Base-by-base conservation (phyloP, 495 filamentous ascomycete species). In the Entonaema liquescens region DNA sequence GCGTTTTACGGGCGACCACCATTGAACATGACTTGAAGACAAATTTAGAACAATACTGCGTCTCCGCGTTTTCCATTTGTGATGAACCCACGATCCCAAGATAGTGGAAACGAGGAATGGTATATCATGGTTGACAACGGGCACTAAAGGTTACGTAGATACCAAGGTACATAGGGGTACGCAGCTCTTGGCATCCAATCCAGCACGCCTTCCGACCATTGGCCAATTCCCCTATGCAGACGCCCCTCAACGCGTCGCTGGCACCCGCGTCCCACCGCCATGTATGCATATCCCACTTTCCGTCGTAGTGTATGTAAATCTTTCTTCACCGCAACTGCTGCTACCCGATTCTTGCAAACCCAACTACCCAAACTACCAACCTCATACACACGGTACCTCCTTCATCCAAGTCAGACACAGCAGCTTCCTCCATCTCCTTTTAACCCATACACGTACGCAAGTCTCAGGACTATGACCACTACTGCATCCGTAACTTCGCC, bases 391-490 rank as follows among this genome's bases (percentile, higher is more conserved):
- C n/a, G n/a, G n/a, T n/a, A n/a, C n/a, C n/a, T n/a, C n/a, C n/a
- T n/a, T n/a, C 54, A 5, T 21, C 52, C 13, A 33, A 36, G 28
- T n/a, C n/a, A n/a, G n/a, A n/a, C n/a, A n/a, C n/a, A n/a, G n/a
- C n/a, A n/a, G n/a, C n/a, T n/a, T 60, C 42, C 57, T 21, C 35
- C 47, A 23, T 33, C 54, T 17, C 25, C 40, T 49, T 42, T 21
- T 53, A 58, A 35, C 64, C 8, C 33, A 58, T 54, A 17, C 50
- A 52, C 40, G 55, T 25, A 42, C 57, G 1, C 44, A 44, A 42
- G 12, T 25, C 19, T 25, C 31, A 58, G 62, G 73, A 85, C 74
- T 80, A 90, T 90, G 88, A 89, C 87, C 75, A 80, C 83, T 5
- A 31, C 60, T 77, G 79, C 80, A 75, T 71, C 82, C 77, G 63